A percentile compares a stretch with the other conserved stretches of the same genome.
These are phyloP conservation scores for Symbiodinium pilosum DNA, from an alignment of 73 alveolate species.

Conservation along the genomic window DNA sequence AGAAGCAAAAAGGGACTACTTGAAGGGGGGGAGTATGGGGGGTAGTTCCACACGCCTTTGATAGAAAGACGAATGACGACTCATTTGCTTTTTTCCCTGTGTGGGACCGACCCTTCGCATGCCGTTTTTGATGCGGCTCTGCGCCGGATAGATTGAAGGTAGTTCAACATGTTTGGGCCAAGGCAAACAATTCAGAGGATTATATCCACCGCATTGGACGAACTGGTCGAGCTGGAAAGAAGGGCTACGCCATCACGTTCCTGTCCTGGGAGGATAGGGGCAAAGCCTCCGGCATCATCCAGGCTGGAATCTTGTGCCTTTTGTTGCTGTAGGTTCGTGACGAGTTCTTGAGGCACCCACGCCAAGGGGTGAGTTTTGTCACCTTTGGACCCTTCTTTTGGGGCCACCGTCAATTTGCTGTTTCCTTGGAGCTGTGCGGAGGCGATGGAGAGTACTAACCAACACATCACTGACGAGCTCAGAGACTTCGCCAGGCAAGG, in stretches of 20 bases:
- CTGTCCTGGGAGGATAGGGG: slow-evolving; percentile 95
- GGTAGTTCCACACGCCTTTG: too few species aligned
- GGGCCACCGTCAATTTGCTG: too few species aligned
- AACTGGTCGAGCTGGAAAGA: slow-evolving; percentile 99
- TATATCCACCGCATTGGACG: slow-evolving; percentile 99
- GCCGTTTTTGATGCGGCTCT: too few species aligned
- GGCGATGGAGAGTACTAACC: slow-evolving; percentile 95
- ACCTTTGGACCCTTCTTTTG: too few species aligned
- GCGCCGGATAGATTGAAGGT: too few species aligned
- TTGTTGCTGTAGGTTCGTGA: neutral
- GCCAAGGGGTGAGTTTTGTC: too few species aligned
- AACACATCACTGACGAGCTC: slow-evolving; percentile 95
- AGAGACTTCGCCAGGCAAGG: slow-evolving; percentile 74
- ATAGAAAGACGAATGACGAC: too few species aligned
- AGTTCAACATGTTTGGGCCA: too few species aligned
- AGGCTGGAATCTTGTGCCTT: neutral
- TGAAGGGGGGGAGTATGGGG: too few species aligned
- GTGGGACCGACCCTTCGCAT: too few species aligned
- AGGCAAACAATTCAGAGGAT: slow-evolving; percentile 99
- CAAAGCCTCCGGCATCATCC: slow-evolving; percentile 95
- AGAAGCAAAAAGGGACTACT: too few species aligned
- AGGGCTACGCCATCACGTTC: slow-evolving; percentile 96
- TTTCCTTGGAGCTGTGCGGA: slow-evolving; percentile 1
- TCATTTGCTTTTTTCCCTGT: too few species aligned
- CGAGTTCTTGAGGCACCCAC: neutral